Conservation (phyloP, 352 stramenopile genomes). For the Phytophthora cajani region DNA sequence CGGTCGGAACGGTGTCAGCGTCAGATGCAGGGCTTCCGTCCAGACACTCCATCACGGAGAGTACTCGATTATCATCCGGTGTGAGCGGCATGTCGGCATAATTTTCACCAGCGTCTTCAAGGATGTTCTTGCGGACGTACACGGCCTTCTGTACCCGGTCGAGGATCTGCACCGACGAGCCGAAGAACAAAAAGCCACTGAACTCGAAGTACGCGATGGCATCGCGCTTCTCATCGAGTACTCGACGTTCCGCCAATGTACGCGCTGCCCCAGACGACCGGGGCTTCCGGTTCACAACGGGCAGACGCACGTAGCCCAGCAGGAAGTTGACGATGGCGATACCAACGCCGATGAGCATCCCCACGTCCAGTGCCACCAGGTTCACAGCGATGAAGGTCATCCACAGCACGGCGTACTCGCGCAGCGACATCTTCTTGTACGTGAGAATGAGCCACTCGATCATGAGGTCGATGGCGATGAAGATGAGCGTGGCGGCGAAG, state of each 20-base stretch:
- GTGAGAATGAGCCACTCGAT: constrained; percentile 95
- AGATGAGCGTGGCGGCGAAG: constrained; percentile 96
- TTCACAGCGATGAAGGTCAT: constrained; percentile 94
- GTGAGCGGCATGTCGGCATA: constrained; percentile 46
- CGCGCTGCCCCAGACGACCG: constrained; percentile 55
- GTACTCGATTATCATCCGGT: constrained; percentile 37
- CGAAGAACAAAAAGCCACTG: constrained; percentile 86
- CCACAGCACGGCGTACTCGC: constrained; percentile 94
- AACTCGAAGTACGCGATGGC: constrained; percentile 81
- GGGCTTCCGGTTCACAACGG: constrained; percentile 60
- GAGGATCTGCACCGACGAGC: constrained; percentile 80
- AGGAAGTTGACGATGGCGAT: constrained; percentile 88
- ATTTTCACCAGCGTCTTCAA: constrained; percentile 10
- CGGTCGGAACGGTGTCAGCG: constrained; percentile 47
- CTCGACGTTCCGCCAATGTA: constrained; percentile 50
- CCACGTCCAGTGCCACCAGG: constrained; percentile 91
- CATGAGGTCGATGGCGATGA: constrained; percentile 97
- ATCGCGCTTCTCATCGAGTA: constrained; percentile 62
- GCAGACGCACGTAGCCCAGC: constrained; percentile 68
- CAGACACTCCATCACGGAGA: constrained; percentile 63
- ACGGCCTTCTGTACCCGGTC: constrained; percentile 74
- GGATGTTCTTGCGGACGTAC: constrained; percentile 50
- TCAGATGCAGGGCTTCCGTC: constrained; percentile 56
- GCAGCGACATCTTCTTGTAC: constrained; percentile 71
- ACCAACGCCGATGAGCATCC: constrained; percentile 92